Evolutionary conservation across 495 filamentous ascomycete species (phyloP), one percentile per base, ranked within the genome.

Genomic region (Penicillium arizonense): DNA sequence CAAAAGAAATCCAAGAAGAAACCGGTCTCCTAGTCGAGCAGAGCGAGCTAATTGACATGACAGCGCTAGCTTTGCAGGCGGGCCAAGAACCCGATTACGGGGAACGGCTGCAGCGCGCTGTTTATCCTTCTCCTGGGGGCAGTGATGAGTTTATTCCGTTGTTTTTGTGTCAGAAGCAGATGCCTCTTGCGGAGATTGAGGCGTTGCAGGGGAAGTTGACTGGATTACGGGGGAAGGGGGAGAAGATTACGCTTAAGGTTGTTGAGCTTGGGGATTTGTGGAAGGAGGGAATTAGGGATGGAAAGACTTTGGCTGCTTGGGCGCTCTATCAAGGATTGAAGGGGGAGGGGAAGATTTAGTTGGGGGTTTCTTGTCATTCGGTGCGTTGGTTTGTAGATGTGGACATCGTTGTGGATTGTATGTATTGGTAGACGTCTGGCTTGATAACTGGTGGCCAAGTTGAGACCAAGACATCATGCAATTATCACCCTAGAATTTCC

Each of bases 141-240:
- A 90, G 88, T 58, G 91, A 96, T 69, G 91, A 96, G 67, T 89
- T 86, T 59, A 86, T 96, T 33, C 85, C 84, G 5, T 72, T 96
- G 30, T 93, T 90, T 61, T 68, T 90, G 51, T 84, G 86, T 67
- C 81, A 91, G 71, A 84, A 87, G 58, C 65, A 81, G 26, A 79
- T 96, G 50, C 77, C 81, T 12, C 75, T 82, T 44, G 70, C 67
- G 20, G 78, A 83, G 58, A 77, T 96, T 57, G 73, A 82, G 48
- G 80, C 83, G 34, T 83, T 88, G 81, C 79, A 82, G 48, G 91
- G 90, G 3, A 88, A 83, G 50, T 69, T 91, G 67, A 93, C 90
- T 4, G 91, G 91, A 2, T 54, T 93, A 56, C 76, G 89, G 46
- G 81, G 89, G 9, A 68, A 91, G 26, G 87, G 87, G 11, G 91